Base-by-base conservation (phyloP, 495 filamentous ascomycete genomes). In the Aspergillus baeticus region DNA sequence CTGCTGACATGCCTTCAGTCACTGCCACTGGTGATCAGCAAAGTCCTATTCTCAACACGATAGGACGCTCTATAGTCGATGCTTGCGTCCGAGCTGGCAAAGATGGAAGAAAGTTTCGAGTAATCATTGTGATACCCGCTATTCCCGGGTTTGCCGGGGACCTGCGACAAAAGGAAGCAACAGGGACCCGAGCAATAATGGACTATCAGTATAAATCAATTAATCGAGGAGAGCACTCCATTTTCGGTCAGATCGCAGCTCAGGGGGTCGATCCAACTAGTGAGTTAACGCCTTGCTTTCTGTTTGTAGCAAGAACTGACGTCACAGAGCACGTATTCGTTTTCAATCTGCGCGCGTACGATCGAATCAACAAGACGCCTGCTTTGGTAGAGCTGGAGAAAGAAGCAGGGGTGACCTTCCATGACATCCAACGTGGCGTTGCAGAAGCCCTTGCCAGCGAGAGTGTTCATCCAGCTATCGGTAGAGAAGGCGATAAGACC, bases 191-290 rank as follows among this genome's bases (percentile, higher is more conserved):
- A 54, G 92, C 92, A 3, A 98, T 97, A 65, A 98, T 98, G 91
- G 92, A 96, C 65, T 98, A 97, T 68, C 93, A 97, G 68, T 98
- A 93, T 74, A 97, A 94, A 68, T 94, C 91, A 1, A 96, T 98
- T 55, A 86, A 86, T 62, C 88, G 93, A 11, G 93, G 94, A 2
- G 86, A 96, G 61, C 78, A 96, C 67, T 96, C 90, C 10, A 97
- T 97, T 46, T 92, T 87, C 63, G 87, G 81, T 14, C 88, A 88
- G 61, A 84, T 97, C 23, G 70, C 78, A 20, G 86, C 86, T 4
- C 81, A 90, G 60, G 93, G 90, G 3, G 83, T 96, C 14, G 82
- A 97, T 61, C 90, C 94, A 0, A 82, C 59, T 44, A 50, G 75
- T 76, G 68, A 47, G 68, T 60, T 6, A 29, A 47, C 36, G 18